These are phyloP conservation scores for Emiliania huxleyi DNA, from an alignment of 78 protist species.

Conservation along the genomic window DNA sequence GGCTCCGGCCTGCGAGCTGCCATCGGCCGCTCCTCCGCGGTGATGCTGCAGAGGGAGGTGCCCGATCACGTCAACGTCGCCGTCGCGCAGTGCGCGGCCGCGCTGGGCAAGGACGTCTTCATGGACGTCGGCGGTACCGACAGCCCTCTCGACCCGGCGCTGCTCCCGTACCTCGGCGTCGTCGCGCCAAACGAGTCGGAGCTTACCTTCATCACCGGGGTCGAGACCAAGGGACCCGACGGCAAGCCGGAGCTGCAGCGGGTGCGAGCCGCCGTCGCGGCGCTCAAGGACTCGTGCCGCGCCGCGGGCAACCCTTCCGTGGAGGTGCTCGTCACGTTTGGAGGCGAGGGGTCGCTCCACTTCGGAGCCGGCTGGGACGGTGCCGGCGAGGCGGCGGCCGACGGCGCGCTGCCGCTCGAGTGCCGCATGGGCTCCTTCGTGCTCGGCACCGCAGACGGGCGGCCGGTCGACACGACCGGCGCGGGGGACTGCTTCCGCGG, in stretches of 20 bases:
- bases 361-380: not conserved
- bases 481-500: constrained; percentile 16
- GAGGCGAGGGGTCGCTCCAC: not conserved
- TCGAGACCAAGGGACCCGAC: not conserved
- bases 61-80: not conserved
- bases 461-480: not conserved
- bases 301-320: not conserved
- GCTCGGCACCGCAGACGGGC: not conserved
- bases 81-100: not conserved
- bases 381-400: not conserved
- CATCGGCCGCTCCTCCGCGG: not conserved
- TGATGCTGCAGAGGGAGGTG: constrained; percentile 22
- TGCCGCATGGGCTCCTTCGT: not conserved
- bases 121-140: constrained; percentile 13
- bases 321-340: not conserved
- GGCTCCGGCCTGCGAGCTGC: not conserved
- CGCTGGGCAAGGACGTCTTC: not conserved
- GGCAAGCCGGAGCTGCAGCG: not conserved
- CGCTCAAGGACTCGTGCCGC: not conserved
- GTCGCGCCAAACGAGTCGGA: not conserved
- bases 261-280: not conserved
- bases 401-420: not conserved
- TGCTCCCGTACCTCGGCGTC: not conserved
- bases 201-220: constrained; percentile 10
- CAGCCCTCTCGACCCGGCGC: not conserved